Conservation (phyloP, 139 green algal species). For the Chlamydomonas incerta region DNA sequence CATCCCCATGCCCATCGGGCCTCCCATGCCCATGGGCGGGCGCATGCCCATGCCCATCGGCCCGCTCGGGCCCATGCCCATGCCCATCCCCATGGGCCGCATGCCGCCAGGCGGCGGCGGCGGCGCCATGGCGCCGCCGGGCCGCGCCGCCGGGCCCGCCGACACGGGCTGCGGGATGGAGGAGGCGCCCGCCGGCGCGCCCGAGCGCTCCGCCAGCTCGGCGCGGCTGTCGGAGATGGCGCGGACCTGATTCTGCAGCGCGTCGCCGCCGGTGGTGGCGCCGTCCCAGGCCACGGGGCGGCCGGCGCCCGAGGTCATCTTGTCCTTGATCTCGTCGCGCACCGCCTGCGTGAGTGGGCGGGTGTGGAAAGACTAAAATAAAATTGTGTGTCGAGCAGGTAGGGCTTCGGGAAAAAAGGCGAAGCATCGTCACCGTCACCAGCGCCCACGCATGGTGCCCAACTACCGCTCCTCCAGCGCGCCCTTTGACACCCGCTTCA, state of each 20-base stretch:
- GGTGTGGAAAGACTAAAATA: neutral
- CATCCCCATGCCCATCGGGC: neutral
- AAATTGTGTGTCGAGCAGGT: neutral
- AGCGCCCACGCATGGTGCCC: no score
- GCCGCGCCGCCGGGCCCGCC: constrained; percentile 13
- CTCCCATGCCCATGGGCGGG: neutral
- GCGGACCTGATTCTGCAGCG: constrained; percentile 55
- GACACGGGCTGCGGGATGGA: constrained; percentile 21
- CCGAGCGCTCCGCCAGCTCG: constrained; percentile 23
- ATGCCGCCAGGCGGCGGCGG: constrained; percentile 29
- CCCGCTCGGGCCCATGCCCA: neutral
- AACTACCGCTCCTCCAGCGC: no score
- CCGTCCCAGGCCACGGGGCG: constrained; percentile 76
- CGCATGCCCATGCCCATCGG: neutral
- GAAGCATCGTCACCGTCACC: no score
- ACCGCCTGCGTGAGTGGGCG: constrained; percentile 22
- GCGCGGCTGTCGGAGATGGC: constrained; percentile 52
- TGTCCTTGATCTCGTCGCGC: constrained; percentile 81
- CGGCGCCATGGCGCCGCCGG: neutral
- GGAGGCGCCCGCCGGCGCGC: neutral
- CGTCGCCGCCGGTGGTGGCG: constrained; percentile 51
- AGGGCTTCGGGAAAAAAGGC: no score
- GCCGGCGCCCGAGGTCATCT: constrained; percentile 72
- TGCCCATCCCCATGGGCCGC: constrained; percentile 47
- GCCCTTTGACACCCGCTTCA: no score